Conservation (phyloP, 805 yeast genomes). For the Ogataea dorogensis region DNA sequence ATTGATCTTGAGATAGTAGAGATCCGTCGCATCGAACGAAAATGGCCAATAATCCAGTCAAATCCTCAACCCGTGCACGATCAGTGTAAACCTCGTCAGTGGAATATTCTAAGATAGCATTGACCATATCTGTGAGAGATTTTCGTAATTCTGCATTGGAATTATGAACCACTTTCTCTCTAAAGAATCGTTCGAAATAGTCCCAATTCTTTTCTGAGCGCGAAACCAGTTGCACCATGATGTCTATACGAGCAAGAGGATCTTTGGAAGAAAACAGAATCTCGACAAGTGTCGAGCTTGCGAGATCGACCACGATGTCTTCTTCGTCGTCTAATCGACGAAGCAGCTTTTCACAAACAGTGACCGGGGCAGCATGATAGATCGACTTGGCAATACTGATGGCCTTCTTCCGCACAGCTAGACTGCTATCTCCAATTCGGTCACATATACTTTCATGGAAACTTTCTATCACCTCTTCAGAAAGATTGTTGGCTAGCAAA, state of each 20-base stretch:
- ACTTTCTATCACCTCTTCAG: conserved; percentile 44
- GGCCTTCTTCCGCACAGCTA: conserved; percentile 63
- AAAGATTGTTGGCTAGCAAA: conserved; percentile 50
- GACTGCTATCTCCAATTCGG: conserved; percentile 55
- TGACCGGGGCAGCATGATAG: conserved; percentile 40
- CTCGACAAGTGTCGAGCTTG: conserved; percentile 37
- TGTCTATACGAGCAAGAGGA: conserved; percentile 22
- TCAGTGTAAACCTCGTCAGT: conserved; percentile 36
- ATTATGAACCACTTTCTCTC: conserved; percentile 40
- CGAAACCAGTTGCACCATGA: conserved; percentile 40
- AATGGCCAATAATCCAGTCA: conserved; percentile 52
- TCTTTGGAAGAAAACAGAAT: conserved; percentile 34
- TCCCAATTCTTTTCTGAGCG: conserved; percentile 40
- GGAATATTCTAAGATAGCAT: conserved; percentile 36
- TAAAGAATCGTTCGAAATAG: conserved; percentile 48
- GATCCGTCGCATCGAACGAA: conserved; percentile 52
- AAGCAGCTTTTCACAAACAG: conserved; percentile 51
- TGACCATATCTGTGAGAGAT: conserved; percentile 34
- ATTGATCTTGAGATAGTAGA: conserved; percentile 64
- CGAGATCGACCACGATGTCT: conserved; percentile 44
- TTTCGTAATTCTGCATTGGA: conserved; percentile 17
- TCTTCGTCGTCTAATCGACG: conserved; percentile 70
- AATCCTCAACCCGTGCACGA: conserved; percentile 31
- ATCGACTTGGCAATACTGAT: conserved; percentile 50
- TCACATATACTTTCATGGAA: conserved; percentile 51